Evolutionary conservation across 2,329 filamentous ascomycete species (phyloP).

Genomic region (Laburnicola sp.): DNA sequence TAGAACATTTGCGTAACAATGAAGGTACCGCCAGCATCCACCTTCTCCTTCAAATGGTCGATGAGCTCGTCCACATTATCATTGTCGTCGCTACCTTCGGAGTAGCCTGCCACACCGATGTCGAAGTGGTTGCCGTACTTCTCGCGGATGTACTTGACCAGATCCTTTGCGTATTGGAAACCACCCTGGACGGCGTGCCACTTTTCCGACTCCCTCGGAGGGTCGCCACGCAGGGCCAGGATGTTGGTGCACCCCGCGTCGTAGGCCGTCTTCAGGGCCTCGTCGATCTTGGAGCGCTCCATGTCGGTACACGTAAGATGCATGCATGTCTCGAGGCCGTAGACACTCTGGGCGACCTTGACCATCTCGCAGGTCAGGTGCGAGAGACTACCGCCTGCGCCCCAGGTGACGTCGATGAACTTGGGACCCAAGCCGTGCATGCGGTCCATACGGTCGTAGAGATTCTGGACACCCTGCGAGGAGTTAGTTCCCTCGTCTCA

Average conservation of each 20-base stretch:
- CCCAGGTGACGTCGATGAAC: slow-evolving; percentile 99
- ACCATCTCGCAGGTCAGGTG: slow-evolving; percentile 98
- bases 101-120: slow-evolving; percentile 95
- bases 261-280: slow-evolving; percentile 84
- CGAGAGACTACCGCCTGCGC: slow-evolving; percentile 86
- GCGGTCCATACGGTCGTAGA: slow-evolving; percentile 99
- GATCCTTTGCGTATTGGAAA: slow-evolving; percentile 89
- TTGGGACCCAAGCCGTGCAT: slow-evolving; percentile 94
- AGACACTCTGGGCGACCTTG: slow-evolving; percentile 88
- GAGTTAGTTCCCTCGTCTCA: neutral
- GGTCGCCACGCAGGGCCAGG: slow-evolving; percentile 87
- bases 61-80: slow-evolving; percentile 82
- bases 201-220: slow-evolving; percentile 87
- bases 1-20: slow-evolving; percentile 99
- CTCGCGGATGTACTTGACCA: slow-evolving; percentile 80
- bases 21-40: slow-evolving; percentile 90
- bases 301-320: slow-evolving; percentile 98
- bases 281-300: slow-evolving; percentile 88
- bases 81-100: slow-evolving; percentile 93
- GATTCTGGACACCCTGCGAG: slow-evolving; percentile 82
- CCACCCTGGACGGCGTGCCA: slow-evolving; percentile 87
- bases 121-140: slow-evolving; percentile 90
- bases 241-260: slow-evolving; percentile 98
- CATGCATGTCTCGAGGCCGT: slow-evolving; percentile 98
- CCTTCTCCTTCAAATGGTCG: slow-evolving; percentile 94